Evolutionary conservation across 805 yeast species (phyloP).

Genomic region (Metschnikowia cubensis): DNA sequence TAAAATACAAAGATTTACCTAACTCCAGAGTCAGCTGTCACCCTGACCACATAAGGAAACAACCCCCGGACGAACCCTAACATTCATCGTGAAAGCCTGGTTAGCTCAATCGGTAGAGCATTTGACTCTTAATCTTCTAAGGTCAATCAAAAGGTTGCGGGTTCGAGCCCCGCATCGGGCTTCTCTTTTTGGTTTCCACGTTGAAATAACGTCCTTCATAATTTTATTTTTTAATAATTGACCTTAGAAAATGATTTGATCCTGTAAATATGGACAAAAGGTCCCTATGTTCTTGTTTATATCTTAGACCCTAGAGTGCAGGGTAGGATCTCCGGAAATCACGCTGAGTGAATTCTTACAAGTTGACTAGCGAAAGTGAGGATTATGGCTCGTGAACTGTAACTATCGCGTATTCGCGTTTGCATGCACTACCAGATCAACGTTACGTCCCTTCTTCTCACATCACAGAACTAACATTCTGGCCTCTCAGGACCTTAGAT

Average conservation of each 20-base stretch:
- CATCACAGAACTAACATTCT: neutral
- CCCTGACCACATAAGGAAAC: no score
- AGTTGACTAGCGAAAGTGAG: no score
- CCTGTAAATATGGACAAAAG: no score
- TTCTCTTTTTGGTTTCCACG: slow-evolving; percentile 5
- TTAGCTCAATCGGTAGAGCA: slow-evolving; percentile 24
- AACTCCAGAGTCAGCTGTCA: no score
- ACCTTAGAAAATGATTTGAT: no score
- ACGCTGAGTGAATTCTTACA: neutral
- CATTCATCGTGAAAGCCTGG: slow-evolving; percentile 14
- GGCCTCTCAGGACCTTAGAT: neutral
- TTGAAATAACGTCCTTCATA: neutral
- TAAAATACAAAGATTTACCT: no score
- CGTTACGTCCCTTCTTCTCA: neutral
- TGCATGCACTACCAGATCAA: slow-evolving; percentile 3
- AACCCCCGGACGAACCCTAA: no score
- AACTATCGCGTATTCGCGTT: neutral
- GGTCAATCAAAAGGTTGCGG: slow-evolving; percentile 25
- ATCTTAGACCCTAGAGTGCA: no score
- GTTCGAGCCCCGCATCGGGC: slow-evolving; percentile 26
- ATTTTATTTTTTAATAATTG: neutral
- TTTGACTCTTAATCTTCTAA: slow-evolving; percentile 21
- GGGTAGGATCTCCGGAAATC: no score
- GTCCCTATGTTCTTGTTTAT: no score
- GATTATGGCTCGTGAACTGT: neutral